phyloP scores from a whole-genome alignment of 2,329 filamentous ascomycete genomes.

The Verticillium nonalfalfae region DNA sequence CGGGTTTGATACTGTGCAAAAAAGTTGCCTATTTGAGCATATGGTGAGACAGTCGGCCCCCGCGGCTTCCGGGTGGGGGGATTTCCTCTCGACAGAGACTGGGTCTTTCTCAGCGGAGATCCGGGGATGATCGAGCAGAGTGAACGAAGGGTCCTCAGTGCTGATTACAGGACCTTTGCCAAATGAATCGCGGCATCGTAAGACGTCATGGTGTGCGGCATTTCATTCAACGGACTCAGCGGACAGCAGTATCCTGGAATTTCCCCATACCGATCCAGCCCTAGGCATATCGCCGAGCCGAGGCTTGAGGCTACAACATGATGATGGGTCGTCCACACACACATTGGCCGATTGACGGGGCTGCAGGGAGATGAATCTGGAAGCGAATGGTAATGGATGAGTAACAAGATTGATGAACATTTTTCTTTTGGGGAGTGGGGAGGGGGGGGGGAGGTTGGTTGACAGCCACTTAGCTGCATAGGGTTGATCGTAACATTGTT shows the following conservation, averaged over 20 bases:
- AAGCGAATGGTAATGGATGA: neutral
- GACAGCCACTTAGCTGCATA: neutral
- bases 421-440: neutral
- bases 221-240: neutral
- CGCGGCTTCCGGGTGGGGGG: neutral
- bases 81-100: neutral
- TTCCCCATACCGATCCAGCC: neutral
- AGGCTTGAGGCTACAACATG: neutral
- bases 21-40: neutral
- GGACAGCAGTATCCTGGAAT: neutral
- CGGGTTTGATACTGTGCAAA: neutral
- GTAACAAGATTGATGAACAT: neutral
- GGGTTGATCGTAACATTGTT: neutral
- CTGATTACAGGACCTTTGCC: neutral
- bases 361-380: neutral
- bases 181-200: neutral
- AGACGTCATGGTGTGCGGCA: neutral
- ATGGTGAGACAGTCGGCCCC: neutral
- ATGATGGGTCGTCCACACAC: neutral
- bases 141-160: neutral
- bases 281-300: neutral
- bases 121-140: neutral
- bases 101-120: neutral
- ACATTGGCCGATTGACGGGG: neutral
- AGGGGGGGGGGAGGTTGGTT: too few species aligned